A percentile compares a stretch with the other conserved stretches of the same genome.
Evolutionary conservation across 768 basidiomycete species (phyloP).

Genomic region (Candolleomyces eurysporus): DNA sequence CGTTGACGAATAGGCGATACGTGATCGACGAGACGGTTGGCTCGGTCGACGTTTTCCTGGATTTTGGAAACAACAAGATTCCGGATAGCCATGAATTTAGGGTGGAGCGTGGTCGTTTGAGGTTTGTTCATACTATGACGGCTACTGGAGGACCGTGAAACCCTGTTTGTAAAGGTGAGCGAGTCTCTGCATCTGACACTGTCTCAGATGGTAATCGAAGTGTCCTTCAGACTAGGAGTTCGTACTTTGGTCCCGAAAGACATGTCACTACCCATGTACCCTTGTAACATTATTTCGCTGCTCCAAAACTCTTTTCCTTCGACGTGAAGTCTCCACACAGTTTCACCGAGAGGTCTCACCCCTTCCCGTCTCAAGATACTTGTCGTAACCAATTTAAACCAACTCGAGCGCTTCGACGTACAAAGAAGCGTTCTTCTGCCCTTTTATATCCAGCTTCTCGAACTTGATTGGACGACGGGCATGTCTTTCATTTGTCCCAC

Average conservation of each 20-base stretch:
- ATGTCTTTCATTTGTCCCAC: too few species aligned
- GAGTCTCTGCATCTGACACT: not conserved
- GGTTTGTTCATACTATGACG: conserved; percentile 10
- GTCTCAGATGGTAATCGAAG: not conserved
- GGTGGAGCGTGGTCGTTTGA: conserved; percentile 6
- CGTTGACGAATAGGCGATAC: conserved; percentile 7
- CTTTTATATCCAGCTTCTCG: not conserved
- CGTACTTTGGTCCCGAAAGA: too few species aligned
- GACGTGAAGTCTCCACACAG: too few species aligned
- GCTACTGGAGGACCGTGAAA: not conserved
- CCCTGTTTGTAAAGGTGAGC: not conserved
- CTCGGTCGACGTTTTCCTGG: conserved; percentile 6
- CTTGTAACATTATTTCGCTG: too few species aligned
- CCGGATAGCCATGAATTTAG: conserved; percentile 11
- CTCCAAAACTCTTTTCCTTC: too few species aligned
- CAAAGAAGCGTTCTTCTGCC: too few species aligned
- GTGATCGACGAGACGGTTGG: conserved; percentile 15
- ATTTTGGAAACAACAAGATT: conserved; percentile 6
- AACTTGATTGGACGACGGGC: not conserved
- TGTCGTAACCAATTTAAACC: too few species aligned
- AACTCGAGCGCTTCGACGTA: too few species aligned
- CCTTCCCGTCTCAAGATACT: too few species aligned
- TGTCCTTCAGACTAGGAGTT: too few species aligned
- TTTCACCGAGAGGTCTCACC: too few species aligned
- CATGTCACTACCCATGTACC: too few species aligned